Conservation (phyloP, 805 yeast species). For the Saturnispora quitensis region DNA sequence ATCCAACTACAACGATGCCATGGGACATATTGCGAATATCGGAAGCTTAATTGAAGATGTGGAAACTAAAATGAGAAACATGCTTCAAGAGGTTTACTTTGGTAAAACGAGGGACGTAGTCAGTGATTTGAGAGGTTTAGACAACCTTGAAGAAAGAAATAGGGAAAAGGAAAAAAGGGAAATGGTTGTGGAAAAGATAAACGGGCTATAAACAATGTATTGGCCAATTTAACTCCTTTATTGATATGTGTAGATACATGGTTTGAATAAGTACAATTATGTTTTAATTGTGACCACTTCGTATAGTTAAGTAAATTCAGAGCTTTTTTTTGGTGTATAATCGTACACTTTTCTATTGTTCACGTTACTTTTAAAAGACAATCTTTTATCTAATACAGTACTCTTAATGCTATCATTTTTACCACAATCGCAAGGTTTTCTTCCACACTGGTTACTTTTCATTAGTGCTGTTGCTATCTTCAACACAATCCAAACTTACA, state of each 20-base stretch:
- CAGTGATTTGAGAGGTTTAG: constrained; percentile 51
- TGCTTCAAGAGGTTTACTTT: constrained; percentile 88
- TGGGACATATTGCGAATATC: constrained; percentile 74
- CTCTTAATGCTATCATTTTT: constrained; percentile 18
- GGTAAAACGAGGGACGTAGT: constrained; percentile 89
- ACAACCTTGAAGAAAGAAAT: constrained; percentile 26
- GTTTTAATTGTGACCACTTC: neutral
- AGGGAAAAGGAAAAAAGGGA: constrained; percentile 33
- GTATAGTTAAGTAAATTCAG: neutral
- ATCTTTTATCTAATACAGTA: neutral
- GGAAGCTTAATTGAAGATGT: constrained; percentile 83
- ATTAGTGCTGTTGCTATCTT: constrained; percentile 84
- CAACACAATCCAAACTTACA: constrained; percentile 82
- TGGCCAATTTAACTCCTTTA: no score
- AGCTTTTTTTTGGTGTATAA: neutral
- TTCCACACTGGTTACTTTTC: constrained; percentile 74
- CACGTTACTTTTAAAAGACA: neutral
- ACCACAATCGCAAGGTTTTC: constrained; percentile 42
- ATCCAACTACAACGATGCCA: constrained; percentile 37
- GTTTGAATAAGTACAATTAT: neutral
- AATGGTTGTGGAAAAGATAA: constrained; percentile 11
- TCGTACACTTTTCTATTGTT: neutral
- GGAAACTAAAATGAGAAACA: constrained; percentile 77
- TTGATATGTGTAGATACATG: neutral
- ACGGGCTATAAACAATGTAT: neutral